Percentiles rank a stretch among this genome's conserved stretches.
Evolutionary conservation across 2,329 filamentous ascomycete species (phyloP).

Genomic region (Cladosporium sp.): DNA sequence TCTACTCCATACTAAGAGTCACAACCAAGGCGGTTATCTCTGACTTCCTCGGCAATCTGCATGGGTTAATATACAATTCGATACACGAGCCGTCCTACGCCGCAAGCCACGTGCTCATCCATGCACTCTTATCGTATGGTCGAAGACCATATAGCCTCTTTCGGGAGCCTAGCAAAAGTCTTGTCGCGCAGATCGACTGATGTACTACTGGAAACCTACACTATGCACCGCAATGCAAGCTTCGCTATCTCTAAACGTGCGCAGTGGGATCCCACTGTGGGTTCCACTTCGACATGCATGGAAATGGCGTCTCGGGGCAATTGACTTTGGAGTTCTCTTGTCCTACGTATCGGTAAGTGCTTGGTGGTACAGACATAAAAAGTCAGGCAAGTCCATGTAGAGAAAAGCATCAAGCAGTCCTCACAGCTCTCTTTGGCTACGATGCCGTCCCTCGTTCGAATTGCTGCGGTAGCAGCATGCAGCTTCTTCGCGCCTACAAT

Average conservation of each 20-base stretch:
- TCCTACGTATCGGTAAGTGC: background rate
- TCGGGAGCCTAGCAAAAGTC: background rate
- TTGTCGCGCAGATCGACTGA: background rate
- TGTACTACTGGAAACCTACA: background rate
- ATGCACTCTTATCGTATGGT: too few relatives aligned
- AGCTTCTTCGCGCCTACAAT: background rate
- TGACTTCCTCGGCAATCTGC: too few relatives aligned
- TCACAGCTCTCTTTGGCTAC: background rate
- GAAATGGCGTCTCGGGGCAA: background rate
- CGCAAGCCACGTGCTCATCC: too few relatives aligned
- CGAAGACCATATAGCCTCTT: too few relatives aligned
- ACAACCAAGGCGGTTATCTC: too few relatives aligned
- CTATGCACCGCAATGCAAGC: background rate
- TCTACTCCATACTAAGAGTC: too few relatives aligned
- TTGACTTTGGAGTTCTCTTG: background rate
- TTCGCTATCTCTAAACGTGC: background rate
- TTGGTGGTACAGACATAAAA: background rate
- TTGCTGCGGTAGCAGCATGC: background rate
- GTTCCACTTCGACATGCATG: background rate
- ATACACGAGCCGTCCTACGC: too few relatives aligned
- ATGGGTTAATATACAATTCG: too few relatives aligned
- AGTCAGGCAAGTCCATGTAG: background rate
- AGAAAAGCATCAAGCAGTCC: background rate
- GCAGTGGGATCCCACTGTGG: background rate
- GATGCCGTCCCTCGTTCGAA: slow-evolving; percentile 1